These are phyloP conservation scores for Neoarthrinium moseri DNA, from an alignment of 2,329 filamentous ascomycete genomes.

Conservation along the genomic window DNA sequence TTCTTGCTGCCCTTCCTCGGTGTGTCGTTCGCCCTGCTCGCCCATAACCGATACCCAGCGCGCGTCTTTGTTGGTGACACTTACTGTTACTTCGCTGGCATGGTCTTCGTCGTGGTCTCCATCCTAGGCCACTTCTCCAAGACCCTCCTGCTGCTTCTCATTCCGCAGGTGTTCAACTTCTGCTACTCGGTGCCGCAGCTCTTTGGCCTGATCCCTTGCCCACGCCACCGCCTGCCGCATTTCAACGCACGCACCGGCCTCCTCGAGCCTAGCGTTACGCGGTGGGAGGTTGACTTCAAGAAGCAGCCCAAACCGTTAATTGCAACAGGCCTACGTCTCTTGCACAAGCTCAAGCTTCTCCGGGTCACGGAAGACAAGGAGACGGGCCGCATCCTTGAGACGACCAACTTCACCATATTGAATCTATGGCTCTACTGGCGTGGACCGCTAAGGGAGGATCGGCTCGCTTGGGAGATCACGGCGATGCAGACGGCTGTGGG, in stretches of 20 bases:
- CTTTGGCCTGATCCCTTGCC: slow-evolving; percentile 86
- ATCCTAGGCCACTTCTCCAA: slow-evolving; percentile 98
- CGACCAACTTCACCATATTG: slow-evolving; percentile 86
- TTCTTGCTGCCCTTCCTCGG: slow-evolving; percentile 92
- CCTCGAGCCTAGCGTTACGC: slow-evolving; percentile 81
- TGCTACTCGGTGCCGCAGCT: slow-evolving; percentile 90
- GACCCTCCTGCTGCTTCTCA: slow-evolving; percentile 83
- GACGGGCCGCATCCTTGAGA: slow-evolving; percentile 68
- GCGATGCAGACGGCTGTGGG: slow-evolving; percentile 75
- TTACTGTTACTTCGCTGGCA: slow-evolving; percentile 99
- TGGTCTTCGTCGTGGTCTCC: slow-evolving; percentile 96
- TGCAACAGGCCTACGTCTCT: slow-evolving; percentile 61
- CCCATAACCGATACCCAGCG: slow-evolving; percentile 94
- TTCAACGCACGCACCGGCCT: slow-evolving; percentile 85
- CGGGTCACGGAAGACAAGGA: slow-evolving; percentile 65
- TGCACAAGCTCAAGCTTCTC: slow-evolving; percentile 68
- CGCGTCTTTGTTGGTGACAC: slow-evolving; percentile 97
- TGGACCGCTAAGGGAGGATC: slow-evolving; percentile 85
- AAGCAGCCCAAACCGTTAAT: slow-evolving; percentile 68
- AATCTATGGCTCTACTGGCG: slow-evolving; percentile 97
- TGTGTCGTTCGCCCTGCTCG: slow-evolving; percentile 81
- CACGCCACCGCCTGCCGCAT: slow-evolving; percentile 83
- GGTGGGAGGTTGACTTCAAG: slow-evolving; percentile 58
- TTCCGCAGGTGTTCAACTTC: slow-evolving; percentile 97
- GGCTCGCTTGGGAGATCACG: slow-evolving; percentile 76